Evolutionary conservation across 306 rosid genomes (phyloP).

Genomic region (Calophaca sinica): DNA sequence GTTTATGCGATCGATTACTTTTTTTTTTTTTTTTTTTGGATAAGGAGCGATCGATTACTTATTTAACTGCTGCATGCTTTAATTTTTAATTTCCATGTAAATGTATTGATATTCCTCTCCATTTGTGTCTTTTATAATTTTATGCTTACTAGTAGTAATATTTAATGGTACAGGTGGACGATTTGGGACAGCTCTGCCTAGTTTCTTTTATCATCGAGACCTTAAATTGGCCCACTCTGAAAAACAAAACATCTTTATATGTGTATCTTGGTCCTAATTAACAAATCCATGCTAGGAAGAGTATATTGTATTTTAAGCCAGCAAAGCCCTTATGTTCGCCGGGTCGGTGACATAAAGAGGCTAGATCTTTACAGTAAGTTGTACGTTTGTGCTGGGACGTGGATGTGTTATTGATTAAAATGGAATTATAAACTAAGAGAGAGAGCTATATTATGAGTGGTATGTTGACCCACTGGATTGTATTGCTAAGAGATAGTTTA

Average conservation of each 20-base stretch:
- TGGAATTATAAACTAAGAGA: too few relatives aligned
- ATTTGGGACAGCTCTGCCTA: slow-evolving; percentile 41
- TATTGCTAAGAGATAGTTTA: too few relatives aligned
- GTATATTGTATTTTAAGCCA: slow-evolving; percentile 32
- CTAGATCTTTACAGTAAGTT: slow-evolving; percentile 8
- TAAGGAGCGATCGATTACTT: slow-evolving; percentile 41
- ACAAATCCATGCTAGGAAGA: slow-evolving; percentile 7
- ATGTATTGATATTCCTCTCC: slow-evolving; percentile 32
- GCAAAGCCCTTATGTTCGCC: slow-evolving; percentile 49
- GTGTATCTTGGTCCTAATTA: slow-evolving; percentile 35
- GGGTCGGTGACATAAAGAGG: slow-evolving; percentile 55
- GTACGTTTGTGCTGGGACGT: background rate
- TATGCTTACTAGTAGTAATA: background rate
- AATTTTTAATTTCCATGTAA: background rate
- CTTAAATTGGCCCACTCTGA: slow-evolving; percentile 52
- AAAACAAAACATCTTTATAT: slow-evolving; percentile 37
- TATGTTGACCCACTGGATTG: too few relatives aligned
- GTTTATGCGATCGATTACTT: slow-evolving; percentile 44
- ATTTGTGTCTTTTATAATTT: slow-evolving; percentile 38
- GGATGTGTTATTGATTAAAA: background rate
- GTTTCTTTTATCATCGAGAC: slow-evolving; percentile 63
- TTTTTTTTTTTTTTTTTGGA: too few relatives aligned
- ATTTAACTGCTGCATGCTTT: background rate
- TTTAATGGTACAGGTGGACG: slow-evolving; percentile 22
- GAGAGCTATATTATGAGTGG: too few relatives aligned